Evolutionary conservation across 805 yeast species (phyloP), one percentile per base, ranked within the genome.

Genomic region (Ogataea angusta): DNA sequence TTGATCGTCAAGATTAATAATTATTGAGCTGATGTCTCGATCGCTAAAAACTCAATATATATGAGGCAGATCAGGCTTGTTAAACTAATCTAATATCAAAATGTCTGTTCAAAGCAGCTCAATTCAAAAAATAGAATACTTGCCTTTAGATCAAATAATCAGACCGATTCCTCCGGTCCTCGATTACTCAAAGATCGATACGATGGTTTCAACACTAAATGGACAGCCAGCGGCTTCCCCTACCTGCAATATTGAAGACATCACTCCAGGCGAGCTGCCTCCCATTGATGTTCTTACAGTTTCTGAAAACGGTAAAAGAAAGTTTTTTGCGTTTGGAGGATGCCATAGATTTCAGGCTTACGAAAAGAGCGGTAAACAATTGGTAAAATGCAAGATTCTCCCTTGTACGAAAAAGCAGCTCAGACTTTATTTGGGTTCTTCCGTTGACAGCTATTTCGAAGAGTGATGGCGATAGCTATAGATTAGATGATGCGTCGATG

Each of bases 321-420:
- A 72, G 58, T 86, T 82, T 55, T 86, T 85, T 62, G 95, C 90
- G 1, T 87, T 87, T 63, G 96, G 95, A 6, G 95, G 95, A 0
- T 87, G 96, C 57, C 96, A 87, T 57, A 63, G 96, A 47, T 82
- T 87, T 51, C 95, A 87, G 59, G 95, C 95, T 0, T 88, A 88
- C 56, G 93, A 86, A 42, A 70, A 67, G 29, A 66, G 69, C 2
- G 73, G 70, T 22, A 56, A 62, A 3, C 57, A 62, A 17, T 52
- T 72, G 65, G 95, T 88, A 8, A 80, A 74, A 53, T 82, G 88
- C 60, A 82, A 81, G 49, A 55, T 87, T 7, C 61, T 85, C 23
- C 95, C 95, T 1, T 82, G 87, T 6, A 85, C 95, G 0, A 76
- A 78, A 45, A 69, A 72, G 18, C 89, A 85, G 45, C 62, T 87